Conservation (phyloP, 169 alveolate species). For the Plasmodium cynomolgi region DNA sequence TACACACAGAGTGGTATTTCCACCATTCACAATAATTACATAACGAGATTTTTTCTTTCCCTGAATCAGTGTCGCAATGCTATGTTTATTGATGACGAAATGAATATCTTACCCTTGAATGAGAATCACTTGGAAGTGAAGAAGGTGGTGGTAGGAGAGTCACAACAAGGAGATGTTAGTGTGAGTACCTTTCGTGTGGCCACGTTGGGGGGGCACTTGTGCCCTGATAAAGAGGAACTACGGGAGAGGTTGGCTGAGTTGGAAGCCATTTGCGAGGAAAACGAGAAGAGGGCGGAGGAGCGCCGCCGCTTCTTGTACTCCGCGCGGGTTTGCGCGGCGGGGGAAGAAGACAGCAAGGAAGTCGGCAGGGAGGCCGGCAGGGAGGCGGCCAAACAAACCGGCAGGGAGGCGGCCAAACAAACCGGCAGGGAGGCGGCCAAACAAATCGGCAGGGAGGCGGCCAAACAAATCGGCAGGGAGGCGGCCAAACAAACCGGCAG, state of each 20-base stretch:
- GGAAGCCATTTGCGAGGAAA: conserved; percentile 77
- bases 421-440: too few relatives aligned
- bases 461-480: too few relatives aligned
- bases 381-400: too few relatives aligned
- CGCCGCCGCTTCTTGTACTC: conserved; percentile 22
- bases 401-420: too few relatives aligned
- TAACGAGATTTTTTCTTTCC: conserved; percentile 93
- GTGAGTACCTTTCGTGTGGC: background rate
- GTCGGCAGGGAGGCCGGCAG: too few relatives aligned
- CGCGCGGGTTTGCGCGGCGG: background rate
- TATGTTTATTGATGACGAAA: conserved; percentile 98
- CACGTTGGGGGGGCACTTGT: conserved; percentile 46
- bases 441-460: too few relatives aligned
- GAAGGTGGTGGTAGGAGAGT: conserved; percentile 1
- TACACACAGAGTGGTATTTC: conserved; percentile 90
- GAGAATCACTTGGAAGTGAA: conserved; percentile 58
- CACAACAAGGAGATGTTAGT: background rate
- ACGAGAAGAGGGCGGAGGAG: conserved; percentile 78
- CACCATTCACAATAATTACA: conserved; percentile 94
- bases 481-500: too few relatives aligned
- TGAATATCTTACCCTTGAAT: conserved; percentile 96
- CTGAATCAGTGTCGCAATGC: conserved; percentile 90
- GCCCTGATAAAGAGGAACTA: conserved; percentile 19
- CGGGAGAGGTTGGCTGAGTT: background rate
- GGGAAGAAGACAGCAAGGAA: background rate